These are phyloP conservation scores for Auricularia auricula-judae DNA, from an alignment of 768 basidiomycete species.

Conservation along the genomic window DNA sequence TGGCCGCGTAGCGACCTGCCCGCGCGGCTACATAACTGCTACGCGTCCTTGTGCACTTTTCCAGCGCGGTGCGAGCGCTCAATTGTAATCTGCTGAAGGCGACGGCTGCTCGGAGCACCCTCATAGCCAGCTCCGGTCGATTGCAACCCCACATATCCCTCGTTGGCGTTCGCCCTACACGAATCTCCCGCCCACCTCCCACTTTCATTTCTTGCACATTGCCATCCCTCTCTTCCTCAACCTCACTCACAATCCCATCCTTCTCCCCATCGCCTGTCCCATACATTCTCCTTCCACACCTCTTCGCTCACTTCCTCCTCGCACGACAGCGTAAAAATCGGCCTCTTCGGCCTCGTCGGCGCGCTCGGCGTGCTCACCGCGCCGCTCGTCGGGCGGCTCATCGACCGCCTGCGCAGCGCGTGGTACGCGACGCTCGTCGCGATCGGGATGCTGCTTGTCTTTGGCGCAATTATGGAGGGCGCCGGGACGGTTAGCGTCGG, in stretches of 20 bases:
- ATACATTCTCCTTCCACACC: neutral
- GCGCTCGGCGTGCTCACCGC: slow-evolving; percentile 39
- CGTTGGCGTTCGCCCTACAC: no score
- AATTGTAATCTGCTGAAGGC: no score
- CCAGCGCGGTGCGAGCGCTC: no score
- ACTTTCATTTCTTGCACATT: no score
- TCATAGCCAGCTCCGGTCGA: no score
- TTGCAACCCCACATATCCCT: no score
- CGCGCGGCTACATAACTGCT: no score
- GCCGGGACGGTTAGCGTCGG: neutral
- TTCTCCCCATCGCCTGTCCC: neutral
- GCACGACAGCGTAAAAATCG: slow-evolving; percentile 44
- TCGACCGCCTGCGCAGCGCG: slow-evolving; percentile 54
- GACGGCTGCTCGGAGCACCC: no score
- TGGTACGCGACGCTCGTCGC: slow-evolving; percentile 67
- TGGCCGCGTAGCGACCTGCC: no score
- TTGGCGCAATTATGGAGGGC: slow-evolving; percentile 23
- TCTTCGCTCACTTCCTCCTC: neutral
- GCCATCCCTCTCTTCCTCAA: no score
- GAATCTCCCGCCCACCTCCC: no score
- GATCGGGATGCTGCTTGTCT: slow-evolving; percentile 33
- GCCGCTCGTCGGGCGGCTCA: slow-evolving; percentile 54
- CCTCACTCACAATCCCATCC: slow-evolving; percentile 31
- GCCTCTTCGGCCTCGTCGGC: slow-evolving; percentile 65
- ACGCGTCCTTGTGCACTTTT: no score